Conservation (phyloP, 176 grass and related monocot genomes). For the Juncus effusus region DNA sequence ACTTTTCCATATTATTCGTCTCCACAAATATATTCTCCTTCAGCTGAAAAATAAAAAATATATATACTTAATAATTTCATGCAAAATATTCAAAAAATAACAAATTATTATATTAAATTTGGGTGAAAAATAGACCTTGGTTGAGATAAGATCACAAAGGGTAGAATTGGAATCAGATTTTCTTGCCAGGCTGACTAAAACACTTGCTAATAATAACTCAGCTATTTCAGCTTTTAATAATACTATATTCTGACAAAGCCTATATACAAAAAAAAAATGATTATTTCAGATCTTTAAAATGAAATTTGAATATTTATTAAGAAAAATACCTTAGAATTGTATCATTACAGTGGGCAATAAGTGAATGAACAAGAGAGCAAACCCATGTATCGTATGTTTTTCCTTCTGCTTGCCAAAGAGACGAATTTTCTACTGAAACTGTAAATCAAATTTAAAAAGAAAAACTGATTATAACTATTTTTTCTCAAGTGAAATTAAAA, state of each 20-base stretch:
- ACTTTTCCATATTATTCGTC: conserved; percentile 70
- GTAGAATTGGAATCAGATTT: conserved; percentile 45
- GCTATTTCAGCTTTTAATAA: conserved; percentile 68
- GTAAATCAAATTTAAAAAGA: conserved; percentile 25
- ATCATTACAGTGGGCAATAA: conserved; percentile 81
- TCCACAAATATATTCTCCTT: conserved; percentile 77
- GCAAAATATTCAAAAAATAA: conserved; percentile 18
- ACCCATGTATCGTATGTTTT: conserved; percentile 67
- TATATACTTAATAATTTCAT: conserved; percentile 19
- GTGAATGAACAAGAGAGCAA: conserved; percentile 73
- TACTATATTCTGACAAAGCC: conserved; percentile 84
- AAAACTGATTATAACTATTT: background rate
- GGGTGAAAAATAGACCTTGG: conserved; percentile 39
- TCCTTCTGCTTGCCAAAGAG: conserved; percentile 64
- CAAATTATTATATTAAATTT: conserved; percentile 17
- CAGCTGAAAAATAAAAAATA: conserved; percentile 44
- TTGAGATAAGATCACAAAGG: conserved; percentile 65
- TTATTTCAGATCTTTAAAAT: conserved; percentile 1
- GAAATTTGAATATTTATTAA: conserved; percentile 27
- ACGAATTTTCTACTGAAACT: conserved; percentile 62
- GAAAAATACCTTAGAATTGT: conserved; percentile 62
- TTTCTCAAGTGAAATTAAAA: background rate
- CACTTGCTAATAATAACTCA: conserved; percentile 79
- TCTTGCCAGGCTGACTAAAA: conserved; percentile 58
- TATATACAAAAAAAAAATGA: conserved; percentile 16